Base-by-base conservation (phyloP, 2,329 filamentous ascomycete genomes). In the Cordyceps cateniannulata region DNA sequence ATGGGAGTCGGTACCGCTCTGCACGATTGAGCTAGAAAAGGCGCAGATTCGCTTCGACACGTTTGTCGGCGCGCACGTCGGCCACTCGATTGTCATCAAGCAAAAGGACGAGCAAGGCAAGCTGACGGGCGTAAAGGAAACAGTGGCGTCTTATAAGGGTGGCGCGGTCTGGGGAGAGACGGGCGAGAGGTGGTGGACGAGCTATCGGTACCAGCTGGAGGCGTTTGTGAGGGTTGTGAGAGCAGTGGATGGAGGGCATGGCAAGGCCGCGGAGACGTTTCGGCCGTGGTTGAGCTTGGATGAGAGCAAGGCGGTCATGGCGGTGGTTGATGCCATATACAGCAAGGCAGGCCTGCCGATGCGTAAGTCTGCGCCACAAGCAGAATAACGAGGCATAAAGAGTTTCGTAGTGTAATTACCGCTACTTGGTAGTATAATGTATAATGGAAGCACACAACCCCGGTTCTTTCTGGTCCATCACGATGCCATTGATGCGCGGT, bases 401-500 rank as follows among this genome's bases (percentile, higher is more conserved):
- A 24, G n/a, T n/a, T n/a, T 40, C 16, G 16, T 32, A 35, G 32
- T 45, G 2, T 24, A 5, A 20, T 35, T 3, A 22, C 0, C 5
- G 9, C 3, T 25, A 32, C 16, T 8, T 14, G 1, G 25, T 24
- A 27, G 16, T 7, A 27, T n/a, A 10, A 7, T 27, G 5, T 40
- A 8, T 25, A 42, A 20, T 5, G 7, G 5, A 16, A 12, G n/a
- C 3, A 29, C 18, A 32, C 53, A 35, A 27, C 12, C 12, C 9
- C 7, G 27, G 10, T 42, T 9, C 10, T 6, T 35, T 12, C 22
- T 9, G 24, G 20, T 16, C n/a, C n/a, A n/a, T n/a, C n/a, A 52
- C 12, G 20, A 42, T 3, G 22, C 10, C 3, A 59, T 59, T 6
- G 48, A 59, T 16, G 38, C 24, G 27, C 65, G 62, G 51, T 69